Base-by-base conservation (phyloP, 495 filamentous ascomycete species). In the Geoglossum glabrum region DNA sequence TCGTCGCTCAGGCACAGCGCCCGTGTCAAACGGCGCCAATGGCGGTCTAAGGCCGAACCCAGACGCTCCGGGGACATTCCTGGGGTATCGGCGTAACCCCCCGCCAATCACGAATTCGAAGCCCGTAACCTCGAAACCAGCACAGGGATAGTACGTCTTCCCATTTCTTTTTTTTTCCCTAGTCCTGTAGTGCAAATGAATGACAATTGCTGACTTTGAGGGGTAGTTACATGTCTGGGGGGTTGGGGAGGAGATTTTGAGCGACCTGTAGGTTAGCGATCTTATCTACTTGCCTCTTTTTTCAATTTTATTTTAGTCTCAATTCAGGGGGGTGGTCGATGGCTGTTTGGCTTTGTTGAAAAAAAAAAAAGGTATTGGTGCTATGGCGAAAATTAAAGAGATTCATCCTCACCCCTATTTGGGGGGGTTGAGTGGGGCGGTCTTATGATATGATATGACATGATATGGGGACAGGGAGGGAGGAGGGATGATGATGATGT, bases 1-100 rank as follows among this genome's bases (percentile, higher is more conserved):
- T 27, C 54, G 31, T 17, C 54, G 25, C 21, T 17, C 54, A 38
- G 31, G 15, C 15, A 25, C 54, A 6, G 8, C 23, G 6, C 31
- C 27, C 36, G 54, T 31, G 27, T 9, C 54, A 25, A 26, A 28
- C 30, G 11, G 27, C 21, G 7, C 28, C 5, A 21, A 27, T 21
- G 54, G 31, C 10, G 31, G 31, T 15, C 28, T 56, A 15, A 9
- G 54, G 3, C 31, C 31, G 5, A 56, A 56, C 31, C 54, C 54
- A 36, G 31, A 56, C 4, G 54, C 23, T 15, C 54, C 54, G 27
- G 54, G 54, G 11, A 56, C 54, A 17, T 56, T 15, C 23, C 11
- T 45, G 54, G 54, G 54, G 2, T 56, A 56, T 19, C 25, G 54
- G 23, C 54, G 54, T 2, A 56, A 56, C 31, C 54, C 54, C 11